Percentiles rank a stretch among this genome's conserved stretches.
Conservation (phyloP, 345 rosid genomes). For the Diplotaxis tenuifolia region DNA sequence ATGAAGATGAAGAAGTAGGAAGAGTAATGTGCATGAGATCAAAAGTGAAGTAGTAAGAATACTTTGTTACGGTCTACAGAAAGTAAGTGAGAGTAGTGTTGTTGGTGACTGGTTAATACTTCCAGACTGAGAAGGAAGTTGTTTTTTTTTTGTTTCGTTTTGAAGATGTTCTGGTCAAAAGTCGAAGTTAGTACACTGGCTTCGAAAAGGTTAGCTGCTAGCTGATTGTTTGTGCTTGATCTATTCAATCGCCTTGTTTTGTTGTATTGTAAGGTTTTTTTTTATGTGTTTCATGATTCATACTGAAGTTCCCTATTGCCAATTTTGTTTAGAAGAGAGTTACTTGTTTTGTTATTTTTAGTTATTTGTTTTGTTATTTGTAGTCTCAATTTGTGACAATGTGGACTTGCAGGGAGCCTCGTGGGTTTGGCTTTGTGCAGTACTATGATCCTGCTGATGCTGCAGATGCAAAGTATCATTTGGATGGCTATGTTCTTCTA, state of each 20-base stretch:
- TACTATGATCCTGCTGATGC: conserved; percentile 84
- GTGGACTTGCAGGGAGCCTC: conserved; percentile 61
- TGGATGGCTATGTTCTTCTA: conserved; percentile 80
- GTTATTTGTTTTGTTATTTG: conserved; percentile 23
- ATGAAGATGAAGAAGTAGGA: conserved; percentile 53
- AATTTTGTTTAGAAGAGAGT: neutral
- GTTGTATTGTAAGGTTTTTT: neutral
- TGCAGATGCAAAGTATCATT: conserved; percentile 75
- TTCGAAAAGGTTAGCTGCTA: conserved; percentile 63
- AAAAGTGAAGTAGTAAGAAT: conserved; percentile 47
- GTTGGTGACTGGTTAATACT: conserved; percentile 49
- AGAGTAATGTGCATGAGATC: conserved; percentile 45
- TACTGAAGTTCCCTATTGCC: neutral
- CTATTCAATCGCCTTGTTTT: neutral
- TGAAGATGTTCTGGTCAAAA: conserved; percentile 61
- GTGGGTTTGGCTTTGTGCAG: conserved; percentile 93
- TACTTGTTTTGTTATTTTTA: conserved; percentile 24
- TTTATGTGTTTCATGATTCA: neutral
- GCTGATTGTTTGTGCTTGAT: conserved; percentile 40
- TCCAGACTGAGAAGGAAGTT: conserved; percentile 50
- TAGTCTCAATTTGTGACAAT: conserved; percentile 3
- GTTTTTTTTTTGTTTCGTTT: conserved; percentile 52
- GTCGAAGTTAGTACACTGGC: conserved; percentile 46
- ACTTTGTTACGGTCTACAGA: conserved; percentile 37
- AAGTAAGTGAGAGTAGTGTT: conserved; percentile 43